Conservation (phyloP, 352 stramenopile genomes). For the Phytophthora pisi region DNA sequence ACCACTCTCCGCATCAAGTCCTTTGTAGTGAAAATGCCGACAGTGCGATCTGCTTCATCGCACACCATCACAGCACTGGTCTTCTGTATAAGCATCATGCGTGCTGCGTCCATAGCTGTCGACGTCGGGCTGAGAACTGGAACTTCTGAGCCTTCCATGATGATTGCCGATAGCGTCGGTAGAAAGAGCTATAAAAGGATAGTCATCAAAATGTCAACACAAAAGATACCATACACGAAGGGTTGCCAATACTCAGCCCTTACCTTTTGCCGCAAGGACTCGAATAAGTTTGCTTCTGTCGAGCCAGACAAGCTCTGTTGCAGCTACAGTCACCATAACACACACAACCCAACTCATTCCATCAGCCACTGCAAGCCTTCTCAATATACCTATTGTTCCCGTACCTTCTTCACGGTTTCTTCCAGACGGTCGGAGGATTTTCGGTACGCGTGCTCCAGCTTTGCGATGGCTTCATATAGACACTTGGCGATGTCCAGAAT, state of each 20-base stretch:
- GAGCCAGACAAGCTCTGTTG: slow-evolving; percentile 58
- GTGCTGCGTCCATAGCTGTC: slow-evolving; percentile 70
- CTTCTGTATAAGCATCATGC: slow-evolving; percentile 84
- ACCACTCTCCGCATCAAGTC: slow-evolving; percentile 97
- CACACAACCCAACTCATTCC: slow-evolving; percentile 5
- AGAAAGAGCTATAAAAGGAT: slow-evolving; percentile 66
- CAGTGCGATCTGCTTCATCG: slow-evolving; percentile 80
- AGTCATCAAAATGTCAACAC: slow-evolving; percentile 2
- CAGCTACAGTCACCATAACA: slow-evolving; percentile 37
- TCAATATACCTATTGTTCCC: background rate
- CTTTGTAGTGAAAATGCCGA: slow-evolving; percentile 98
- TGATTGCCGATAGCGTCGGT: slow-evolving; percentile 82
- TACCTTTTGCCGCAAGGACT: slow-evolving; percentile 85
- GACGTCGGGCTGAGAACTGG: slow-evolving; percentile 58
- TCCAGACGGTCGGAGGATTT: slow-evolving; percentile 72
- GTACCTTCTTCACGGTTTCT: slow-evolving; percentile 81
- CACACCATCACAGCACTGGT: slow-evolving; percentile 89
- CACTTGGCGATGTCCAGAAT: slow-evolving; percentile 99
- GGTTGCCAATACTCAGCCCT: background rate
- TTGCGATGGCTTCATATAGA: slow-evolving; percentile 97
- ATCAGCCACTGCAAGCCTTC: background rate
- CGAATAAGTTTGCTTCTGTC: slow-evolving; percentile 74
- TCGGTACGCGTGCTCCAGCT: slow-evolving; percentile 93
- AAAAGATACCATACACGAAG: background rate
- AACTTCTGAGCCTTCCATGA: slow-evolving; percentile 62